Percentiles rank a stretch among this genome's conserved stretches.
Evolutionary conservation across 495 filamentous ascomycete genomes (phyloP).

Genomic region (Hyaloscypha bicolor): DNA sequence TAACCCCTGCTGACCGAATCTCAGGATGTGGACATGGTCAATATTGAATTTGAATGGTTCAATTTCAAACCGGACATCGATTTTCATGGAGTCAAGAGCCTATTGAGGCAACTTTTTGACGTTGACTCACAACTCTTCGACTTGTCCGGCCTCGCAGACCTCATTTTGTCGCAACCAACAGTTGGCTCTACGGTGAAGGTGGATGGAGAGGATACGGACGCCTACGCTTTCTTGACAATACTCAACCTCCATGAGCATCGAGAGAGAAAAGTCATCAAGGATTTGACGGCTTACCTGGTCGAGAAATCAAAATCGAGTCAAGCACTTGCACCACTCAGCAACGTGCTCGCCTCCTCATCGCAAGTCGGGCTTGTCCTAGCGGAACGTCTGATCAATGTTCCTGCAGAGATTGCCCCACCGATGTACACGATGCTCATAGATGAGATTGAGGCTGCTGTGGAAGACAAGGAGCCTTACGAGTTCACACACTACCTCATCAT

Average conservation of each 20-base stretch:
- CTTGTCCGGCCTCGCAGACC: constrained; percentile 79
- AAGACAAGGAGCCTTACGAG: constrained; percentile 89
- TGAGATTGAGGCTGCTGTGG: constrained; percentile 86
- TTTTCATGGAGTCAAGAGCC: constrained; percentile 90
- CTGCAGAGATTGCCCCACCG: constrained; percentile 84
- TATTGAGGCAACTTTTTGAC: constrained; percentile 94
- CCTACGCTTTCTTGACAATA: constrained; percentile 91
- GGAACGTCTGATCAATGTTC: constrained; percentile 94
- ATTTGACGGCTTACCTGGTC: constrained; percentile 71
- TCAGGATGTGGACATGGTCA: constrained; percentile 85
- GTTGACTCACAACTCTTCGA: constrained; percentile 82
- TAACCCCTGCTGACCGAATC: constrained; percentile 31
- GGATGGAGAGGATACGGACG: constrained; percentile 90
- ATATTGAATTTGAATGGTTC: constrained; percentile 98
- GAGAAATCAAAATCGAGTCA: constrained; percentile 57
- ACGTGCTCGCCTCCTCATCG: constrained; percentile 54
- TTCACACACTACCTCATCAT: constrained; percentile 93
- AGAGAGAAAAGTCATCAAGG: constrained; percentile 68
- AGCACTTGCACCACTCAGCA: constrained; percentile 53
- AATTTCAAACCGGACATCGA: constrained; percentile 88
- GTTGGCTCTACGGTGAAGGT: constrained; percentile 95
- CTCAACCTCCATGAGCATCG: constrained; percentile 82
- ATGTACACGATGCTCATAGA: constrained; percentile 96
- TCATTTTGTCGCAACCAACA: constrained; percentile 85
- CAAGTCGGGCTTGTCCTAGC: constrained; percentile 83